Percentiles rank a stretch among this genome's conserved stretches.
phyloP scores from a whole-genome alignment of 192 early-diverging fungal species.

The Umbelopsis sp. region DNA sequence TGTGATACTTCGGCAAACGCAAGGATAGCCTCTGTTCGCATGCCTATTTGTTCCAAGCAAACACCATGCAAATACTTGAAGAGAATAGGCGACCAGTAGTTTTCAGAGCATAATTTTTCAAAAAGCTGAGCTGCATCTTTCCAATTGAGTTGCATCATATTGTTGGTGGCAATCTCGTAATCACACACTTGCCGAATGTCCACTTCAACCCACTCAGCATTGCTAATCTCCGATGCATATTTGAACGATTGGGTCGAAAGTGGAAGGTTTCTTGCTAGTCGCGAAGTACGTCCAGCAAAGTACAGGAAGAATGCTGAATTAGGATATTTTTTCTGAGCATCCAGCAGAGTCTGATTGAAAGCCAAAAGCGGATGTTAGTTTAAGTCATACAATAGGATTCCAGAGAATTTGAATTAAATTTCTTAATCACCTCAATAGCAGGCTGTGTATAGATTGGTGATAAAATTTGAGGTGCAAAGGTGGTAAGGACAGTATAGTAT shows the following conservation, averaged over 20 bases:
- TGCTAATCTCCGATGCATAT: constrained; percentile 41
- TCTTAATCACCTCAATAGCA: constrained; percentile 27
- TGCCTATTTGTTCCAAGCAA: constrained; percentile 53
- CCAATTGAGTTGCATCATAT: constrained; percentile 48
- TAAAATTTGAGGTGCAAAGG: constrained; percentile 31
- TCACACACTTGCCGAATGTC: constrained; percentile 42
- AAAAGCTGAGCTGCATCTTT: constrained; percentile 37
- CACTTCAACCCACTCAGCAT: constrained; percentile 42
- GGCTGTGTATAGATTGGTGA: constrained; percentile 30
- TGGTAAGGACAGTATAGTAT: constrained; percentile 31
- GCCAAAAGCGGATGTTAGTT: too few species aligned
- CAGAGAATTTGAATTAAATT: background rate
- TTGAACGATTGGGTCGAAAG: constrained; percentile 47
- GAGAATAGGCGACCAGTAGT: constrained; percentile 51
- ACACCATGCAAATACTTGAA: constrained; percentile 49
- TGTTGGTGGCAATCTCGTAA: constrained; percentile 51
- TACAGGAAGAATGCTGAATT: constrained; percentile 55
- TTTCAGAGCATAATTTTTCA: constrained; percentile 38
- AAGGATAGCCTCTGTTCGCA: constrained; percentile 68
- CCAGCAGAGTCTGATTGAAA: constrained; percentile 29
- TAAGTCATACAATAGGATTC: background rate
- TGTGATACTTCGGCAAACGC: constrained; percentile 55
- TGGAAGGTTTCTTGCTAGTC: constrained; percentile 40
- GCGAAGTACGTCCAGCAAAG: constrained; percentile 47
- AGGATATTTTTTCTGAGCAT: constrained; percentile 43